A percentile compares a stretch with the other conserved stretches of the same genome.
These are phyloP conservation scores for Dianthus caryophyllus DNA, from an alignment of 148 eudicot genomes.

Conservation along the genomic window DNA sequence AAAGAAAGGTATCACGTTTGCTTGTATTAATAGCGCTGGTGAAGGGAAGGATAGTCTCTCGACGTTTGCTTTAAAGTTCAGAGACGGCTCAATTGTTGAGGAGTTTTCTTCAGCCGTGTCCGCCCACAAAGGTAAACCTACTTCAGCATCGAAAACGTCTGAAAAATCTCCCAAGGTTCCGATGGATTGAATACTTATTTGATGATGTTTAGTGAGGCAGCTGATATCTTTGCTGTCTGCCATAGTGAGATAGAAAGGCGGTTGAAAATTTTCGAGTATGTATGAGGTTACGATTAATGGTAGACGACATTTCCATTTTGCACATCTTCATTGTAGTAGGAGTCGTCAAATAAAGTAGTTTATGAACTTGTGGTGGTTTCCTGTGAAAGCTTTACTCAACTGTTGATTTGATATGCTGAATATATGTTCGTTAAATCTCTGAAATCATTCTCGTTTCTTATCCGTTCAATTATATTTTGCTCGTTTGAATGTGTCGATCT, in stretches of 20 bases:
- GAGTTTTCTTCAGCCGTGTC: slow-evolving; percentile 56
- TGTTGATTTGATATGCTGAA: neutral
- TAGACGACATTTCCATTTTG: slow-evolving; percentile 1
- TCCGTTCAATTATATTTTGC: too few species aligned
- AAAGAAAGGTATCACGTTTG: slow-evolving; percentile 86
- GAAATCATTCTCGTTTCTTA: neutral
- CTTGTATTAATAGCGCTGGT: slow-evolving; percentile 66
- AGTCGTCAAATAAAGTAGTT: neutral
- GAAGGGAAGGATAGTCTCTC: slow-evolving; percentile 72
- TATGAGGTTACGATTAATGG: neutral
- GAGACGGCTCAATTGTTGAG: slow-evolving; percentile 63
- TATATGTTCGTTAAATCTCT: neutral
- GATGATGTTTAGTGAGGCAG: too few species aligned
- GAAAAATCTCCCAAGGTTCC: slow-evolving; percentile 79
- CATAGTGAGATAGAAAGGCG: neutral
- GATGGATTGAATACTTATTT: slow-evolving; percentile 21
- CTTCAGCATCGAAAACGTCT: slow-evolving; percentile 46
- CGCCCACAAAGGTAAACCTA: slow-evolving; percentile 47
- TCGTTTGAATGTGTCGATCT: too few species aligned
- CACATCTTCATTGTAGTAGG: neutral
- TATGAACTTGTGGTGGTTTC: neutral
- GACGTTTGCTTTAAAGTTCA: slow-evolving; percentile 91
- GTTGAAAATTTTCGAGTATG: neutral
- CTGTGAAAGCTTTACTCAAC: neutral
- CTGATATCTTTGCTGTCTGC: neutral